Percentiles rank a stretch among this genome's conserved stretches.
These are phyloP conservation scores for Cyanodermella asteris DNA, from an alignment of 2,329 filamentous ascomycete species.

Conservation along the genomic window DNA sequence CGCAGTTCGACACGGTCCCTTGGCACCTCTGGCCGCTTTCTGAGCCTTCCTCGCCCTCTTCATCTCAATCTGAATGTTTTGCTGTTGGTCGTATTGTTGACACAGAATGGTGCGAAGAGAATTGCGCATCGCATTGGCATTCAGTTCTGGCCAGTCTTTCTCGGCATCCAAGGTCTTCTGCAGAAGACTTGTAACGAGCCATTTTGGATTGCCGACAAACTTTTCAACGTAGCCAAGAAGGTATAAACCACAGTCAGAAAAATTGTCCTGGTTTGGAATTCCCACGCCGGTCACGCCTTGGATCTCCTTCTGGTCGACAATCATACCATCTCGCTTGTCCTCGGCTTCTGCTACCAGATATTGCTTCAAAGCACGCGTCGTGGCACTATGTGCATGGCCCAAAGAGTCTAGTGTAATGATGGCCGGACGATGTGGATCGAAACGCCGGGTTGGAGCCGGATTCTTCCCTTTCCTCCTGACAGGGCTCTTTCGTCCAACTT, in stretches of 20 bases:
- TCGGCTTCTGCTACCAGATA: conserved; percentile 57
- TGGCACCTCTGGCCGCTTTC: no score
- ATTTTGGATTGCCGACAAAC: conserved; percentile 54
- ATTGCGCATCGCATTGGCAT: no score
- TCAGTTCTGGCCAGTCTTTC: conserved; percentile 31
- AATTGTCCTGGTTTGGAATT: conserved; percentile 65
- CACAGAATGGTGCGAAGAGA: no score
- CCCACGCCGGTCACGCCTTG: conserved; percentile 47
- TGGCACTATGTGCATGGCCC: conserved; percentile 37
- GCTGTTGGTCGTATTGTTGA: no score
- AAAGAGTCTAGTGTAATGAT: conserved; percentile 84
- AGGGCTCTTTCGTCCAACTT: no score
- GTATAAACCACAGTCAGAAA: conserved; percentile 74
- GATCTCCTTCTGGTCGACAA: conserved; percentile 23
- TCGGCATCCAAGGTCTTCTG: conserved; percentile 37
- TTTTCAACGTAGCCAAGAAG: conserved; percentile 65
- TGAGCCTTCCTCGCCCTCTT: no score
- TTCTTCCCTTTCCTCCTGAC: conserved; percentile 16
- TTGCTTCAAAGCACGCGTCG: conserved; percentile 46
- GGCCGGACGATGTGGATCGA: conserved; percentile 34
- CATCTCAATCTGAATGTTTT: no score
- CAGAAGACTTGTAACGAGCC: conserved; percentile 46
- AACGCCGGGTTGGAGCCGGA: conserved; percentile 16
- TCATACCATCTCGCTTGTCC: conserved; percentile 31
- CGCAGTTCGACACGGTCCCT: no score